Evolutionary conservation across 1,284 basidiomycete genomes (phyloP).

Genomic region (Marasmius sp.): DNA sequence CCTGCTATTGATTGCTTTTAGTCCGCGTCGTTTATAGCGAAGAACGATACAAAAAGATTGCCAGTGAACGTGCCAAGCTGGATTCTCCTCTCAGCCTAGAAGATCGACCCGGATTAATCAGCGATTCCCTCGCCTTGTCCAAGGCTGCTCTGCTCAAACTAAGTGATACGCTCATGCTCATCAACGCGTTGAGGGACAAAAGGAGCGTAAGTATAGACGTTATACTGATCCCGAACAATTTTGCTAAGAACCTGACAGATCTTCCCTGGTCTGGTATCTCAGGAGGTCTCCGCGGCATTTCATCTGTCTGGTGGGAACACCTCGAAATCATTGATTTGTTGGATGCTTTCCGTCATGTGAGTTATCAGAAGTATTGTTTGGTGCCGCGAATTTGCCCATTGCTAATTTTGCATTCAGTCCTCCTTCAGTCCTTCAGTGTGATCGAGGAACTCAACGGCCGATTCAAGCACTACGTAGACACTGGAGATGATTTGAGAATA

Average conservation of each 20-base stretch:
- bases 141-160: conserved; percentile 79
- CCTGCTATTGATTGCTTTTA: conserved; percentile 27
- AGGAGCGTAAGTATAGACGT: conserved; percentile 59
- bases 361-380: conserved; percentile 18
- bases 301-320: conserved; percentile 88
- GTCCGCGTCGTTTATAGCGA: conserved; percentile 89
- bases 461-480: conserved; percentile 74
- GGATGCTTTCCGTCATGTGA: conserved; percentile 63
- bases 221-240: not conserved
- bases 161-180: conserved; percentile 74
- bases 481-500: conserved; percentile 78
- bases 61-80: conserved; percentile 70
- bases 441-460: conserved; percentile 73
- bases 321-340: conserved; percentile 59
- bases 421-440: conserved; percentile 76
- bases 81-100: conserved; percentile 73
- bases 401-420: conserved; percentile 38
- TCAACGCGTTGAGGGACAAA: conserved; percentile 67
- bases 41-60: conserved; percentile 79
- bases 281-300: conserved; percentile 54
- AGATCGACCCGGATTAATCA: conserved; percentile 86
- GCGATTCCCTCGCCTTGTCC: conserved; percentile 79
- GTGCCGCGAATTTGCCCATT: conserved; percentile 1
- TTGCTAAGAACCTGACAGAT: conserved; percentile 38
- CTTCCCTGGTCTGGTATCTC: conserved; percentile 75